Percentiles rank a stretch among this genome's conserved stretches.
phyloP scores from a whole-genome alignment of 345 rosid genomes.

The Hypericum androsaemum region DNA sequence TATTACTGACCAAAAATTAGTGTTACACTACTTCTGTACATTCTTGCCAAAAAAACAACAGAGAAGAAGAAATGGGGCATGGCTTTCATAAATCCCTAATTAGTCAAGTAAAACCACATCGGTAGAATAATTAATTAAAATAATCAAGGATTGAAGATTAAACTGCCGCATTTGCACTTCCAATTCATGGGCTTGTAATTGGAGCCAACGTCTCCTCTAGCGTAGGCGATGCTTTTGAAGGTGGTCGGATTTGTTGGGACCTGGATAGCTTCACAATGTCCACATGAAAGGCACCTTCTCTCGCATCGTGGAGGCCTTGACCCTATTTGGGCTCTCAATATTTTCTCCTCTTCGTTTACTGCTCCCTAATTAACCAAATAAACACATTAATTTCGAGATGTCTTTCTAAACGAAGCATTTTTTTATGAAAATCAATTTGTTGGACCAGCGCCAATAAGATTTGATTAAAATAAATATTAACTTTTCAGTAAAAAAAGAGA shows the following conservation, averaged over 20 bases:
- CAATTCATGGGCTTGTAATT: constrained; percentile 91
- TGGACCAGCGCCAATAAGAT: too few relatives aligned
- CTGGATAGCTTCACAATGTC: constrained; percentile 78
- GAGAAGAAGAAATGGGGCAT: too few relatives aligned
- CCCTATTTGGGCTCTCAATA: constrained; percentile 59
- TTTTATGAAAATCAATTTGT: too few relatives aligned
- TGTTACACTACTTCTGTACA: too few relatives aligned
- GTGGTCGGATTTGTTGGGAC: constrained; percentile 68
- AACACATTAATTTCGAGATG: background rate
- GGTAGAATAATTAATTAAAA: too few relatives aligned
- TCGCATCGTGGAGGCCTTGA: constrained; percentile 86
- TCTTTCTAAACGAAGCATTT: too few relatives aligned
- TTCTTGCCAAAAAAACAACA: too few relatives aligned
- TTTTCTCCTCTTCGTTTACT: constrained; percentile 24
- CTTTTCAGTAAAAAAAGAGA: too few relatives aligned
- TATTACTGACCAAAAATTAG: too few relatives aligned
- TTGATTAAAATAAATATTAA: too few relatives aligned
- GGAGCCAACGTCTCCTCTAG: constrained; percentile 51
- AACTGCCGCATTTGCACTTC: constrained; percentile 91
- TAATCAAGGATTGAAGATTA: constrained; percentile 71
- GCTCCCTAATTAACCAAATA: constrained; percentile 13
- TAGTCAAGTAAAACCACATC: too few relatives aligned
- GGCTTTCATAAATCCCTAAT: too few relatives aligned
- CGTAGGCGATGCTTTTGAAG: constrained; percentile 26
- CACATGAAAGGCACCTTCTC: constrained; percentile 65